phyloP scores from a whole-genome alignment of 1,139 yeast genomes.

The Yamadazyma epiphylla region DNA sequence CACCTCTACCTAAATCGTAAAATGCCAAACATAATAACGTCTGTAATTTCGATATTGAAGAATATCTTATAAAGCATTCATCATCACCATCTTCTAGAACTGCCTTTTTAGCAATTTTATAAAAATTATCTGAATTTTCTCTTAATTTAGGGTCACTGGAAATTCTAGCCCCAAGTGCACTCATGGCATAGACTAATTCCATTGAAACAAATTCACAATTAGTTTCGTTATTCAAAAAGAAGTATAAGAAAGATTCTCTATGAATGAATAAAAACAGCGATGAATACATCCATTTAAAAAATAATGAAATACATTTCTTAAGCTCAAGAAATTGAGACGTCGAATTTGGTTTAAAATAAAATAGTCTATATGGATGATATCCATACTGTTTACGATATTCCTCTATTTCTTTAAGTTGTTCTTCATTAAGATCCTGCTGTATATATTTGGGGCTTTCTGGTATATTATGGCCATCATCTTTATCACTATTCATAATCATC shows the following conservation, averaged over 20 bases:
- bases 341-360: constrained; percentile 4
- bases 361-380: constrained; percentile 5
- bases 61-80: constrained; percentile 6
- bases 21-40: constrained; percentile 10
- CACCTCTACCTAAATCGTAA: constrained; percentile 11
- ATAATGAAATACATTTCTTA: constrained; percentile 7
- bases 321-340: not conserved
- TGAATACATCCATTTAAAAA: constrained; percentile 11
- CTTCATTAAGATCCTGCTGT: constrained; percentile 4
- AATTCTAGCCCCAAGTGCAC: constrained; percentile 10
- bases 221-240: constrained; percentile 8
- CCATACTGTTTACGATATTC: constrained; percentile 7
- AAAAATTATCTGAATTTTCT: constrained; percentile 5
- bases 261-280: constrained; percentile 10
- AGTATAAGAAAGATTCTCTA: constrained; percentile 10
- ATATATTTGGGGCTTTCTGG: constrained; percentile 1
- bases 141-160: constrained; percentile 5
- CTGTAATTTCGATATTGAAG: constrained; percentile 9
- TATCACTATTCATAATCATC: constrained; percentile 4
- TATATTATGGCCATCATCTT: not conserved
- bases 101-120: constrained; percentile 3
- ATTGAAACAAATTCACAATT: constrained; percentile 9
- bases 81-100: constrained; percentile 4
- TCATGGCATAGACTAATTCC: constrained; percentile 9
- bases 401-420: constrained; percentile 5